Evolutionary conservation across 1,284 basidiomycete species (phyloP).

Genomic region (Puccinia horiana): DNA sequence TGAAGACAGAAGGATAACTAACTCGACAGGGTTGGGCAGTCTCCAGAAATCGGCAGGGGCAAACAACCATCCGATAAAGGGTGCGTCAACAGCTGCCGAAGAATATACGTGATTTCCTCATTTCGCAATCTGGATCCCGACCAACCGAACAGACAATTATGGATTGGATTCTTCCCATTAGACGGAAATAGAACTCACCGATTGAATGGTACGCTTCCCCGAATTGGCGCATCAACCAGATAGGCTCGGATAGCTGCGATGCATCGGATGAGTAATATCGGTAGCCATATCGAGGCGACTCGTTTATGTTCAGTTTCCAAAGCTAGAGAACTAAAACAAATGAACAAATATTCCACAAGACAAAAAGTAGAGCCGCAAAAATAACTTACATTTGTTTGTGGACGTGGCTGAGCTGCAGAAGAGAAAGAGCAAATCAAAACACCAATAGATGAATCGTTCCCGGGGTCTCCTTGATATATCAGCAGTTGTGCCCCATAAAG

Average conservation of each 20-base stretch:
- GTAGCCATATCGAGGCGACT: constrained; percentile 70
- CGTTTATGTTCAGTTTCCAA: constrained; percentile 69
- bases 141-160: not conserved
- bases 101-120: constrained; percentile 82
- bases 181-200: constrained; percentile 62
- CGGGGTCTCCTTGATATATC: constrained; percentile 66
- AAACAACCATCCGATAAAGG: constrained; percentile 72
- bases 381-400: not conserved
- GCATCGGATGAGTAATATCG: constrained; percentile 73
- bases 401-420: constrained; percentile 63
- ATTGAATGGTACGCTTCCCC: constrained; percentile 80
- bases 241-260: constrained; percentile 70
- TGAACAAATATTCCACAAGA: constrained; percentile 23
- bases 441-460: constrained; percentile 90
- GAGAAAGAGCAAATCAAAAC: constrained; percentile 81
- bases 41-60: constrained; percentile 2
- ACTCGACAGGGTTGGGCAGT: constrained; percentile 14
- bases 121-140: constrained; percentile 69
- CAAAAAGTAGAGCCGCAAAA: not conserved
- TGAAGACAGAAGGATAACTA: not conserved
- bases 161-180: not conserved
- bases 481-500: constrained; percentile 67
- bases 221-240: constrained; percentile 75
- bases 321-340: constrained; percentile 29
- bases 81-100: constrained; percentile 72